phyloP scores from a whole-genome alignment of 2,329 filamentous ascomycete genomes.

The Beauveria pseudobassiana region DNA sequence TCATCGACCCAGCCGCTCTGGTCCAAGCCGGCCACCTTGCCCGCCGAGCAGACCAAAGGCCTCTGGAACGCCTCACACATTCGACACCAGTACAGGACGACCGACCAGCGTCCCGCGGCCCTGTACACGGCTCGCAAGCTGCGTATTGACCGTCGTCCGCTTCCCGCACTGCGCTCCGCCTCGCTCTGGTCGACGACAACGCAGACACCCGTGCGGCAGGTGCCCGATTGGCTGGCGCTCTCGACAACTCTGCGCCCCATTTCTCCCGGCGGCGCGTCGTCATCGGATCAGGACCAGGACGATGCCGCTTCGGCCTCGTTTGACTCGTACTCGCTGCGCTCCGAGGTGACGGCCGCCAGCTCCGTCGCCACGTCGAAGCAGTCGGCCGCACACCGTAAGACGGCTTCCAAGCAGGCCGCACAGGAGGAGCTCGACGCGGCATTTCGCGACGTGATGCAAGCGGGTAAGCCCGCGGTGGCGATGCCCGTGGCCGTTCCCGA shows the following conservation, averaged over 20 bases:
- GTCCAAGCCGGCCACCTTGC: neutral
- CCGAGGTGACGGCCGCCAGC: constrained; percentile 5
- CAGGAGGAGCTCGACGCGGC: constrained; percentile 7
- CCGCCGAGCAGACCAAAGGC: constrained; percentile 13
- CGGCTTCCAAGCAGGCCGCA: constrained; percentile 3
- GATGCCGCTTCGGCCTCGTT: neutral
- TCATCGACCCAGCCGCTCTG: neutral
- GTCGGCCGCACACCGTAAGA: neutral
- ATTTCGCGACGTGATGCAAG: constrained; percentile 3
- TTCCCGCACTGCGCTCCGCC: constrained; percentile 25
- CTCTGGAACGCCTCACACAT: constrained; percentile 17
- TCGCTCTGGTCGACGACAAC: constrained; percentile 25
- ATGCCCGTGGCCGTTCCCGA: neutral
- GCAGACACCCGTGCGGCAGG: neutral
- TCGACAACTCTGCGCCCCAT: neutral
- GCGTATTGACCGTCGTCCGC: constrained; percentile 21
- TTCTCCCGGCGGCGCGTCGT: neutral
- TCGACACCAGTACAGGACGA: constrained; percentile 23
- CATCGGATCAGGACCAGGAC: constrained; percentile 1
- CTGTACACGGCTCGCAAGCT: constrained; percentile 26
- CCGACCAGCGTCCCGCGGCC: constrained; percentile 26
- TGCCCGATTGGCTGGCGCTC: constrained; percentile 15
- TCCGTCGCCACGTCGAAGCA: constrained; percentile 1
- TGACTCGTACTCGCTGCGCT: constrained; percentile 5
- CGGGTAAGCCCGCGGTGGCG: constrained; percentile 2